Base-by-base conservation (phyloP, 768 basidiomycete genomes). In the Cystofilobasidium ferigula region DNA sequence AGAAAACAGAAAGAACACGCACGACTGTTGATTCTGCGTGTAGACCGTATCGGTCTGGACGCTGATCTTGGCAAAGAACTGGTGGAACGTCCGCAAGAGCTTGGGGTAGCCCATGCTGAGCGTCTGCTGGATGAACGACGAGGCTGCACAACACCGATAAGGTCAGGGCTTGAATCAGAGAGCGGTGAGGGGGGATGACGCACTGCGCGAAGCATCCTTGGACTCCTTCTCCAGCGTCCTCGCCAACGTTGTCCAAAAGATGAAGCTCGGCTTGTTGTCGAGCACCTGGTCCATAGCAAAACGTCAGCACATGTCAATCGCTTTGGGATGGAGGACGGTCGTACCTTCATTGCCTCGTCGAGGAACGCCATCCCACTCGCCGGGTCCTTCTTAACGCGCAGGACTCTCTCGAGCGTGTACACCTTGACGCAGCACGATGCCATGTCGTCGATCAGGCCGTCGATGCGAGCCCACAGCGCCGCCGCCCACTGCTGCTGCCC, bases 21-120 rank as follows among this genome's bases (percentile, higher is more conserved):
- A 88, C 90, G 89, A 91, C 77, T 99, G 95, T 58, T 87, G 82
- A 0, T 83, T 80, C 61, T 85, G 83, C 0, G 84, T 85, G 74
- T 98, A 98, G 8, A 88, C 79, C 0, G 95, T 98, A 72, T 98
- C 94, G 1, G 95, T 95, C 73, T 97, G 89, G 14, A 94, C 87
- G 2, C 90, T 85, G 61, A 98, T 90, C 74, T 92, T 92, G 35
- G 87, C 84, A 74, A 99, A 99, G 78, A 99, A 95, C 45, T 92
- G 91, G 63, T 99, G 95, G 77, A 99, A 93, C 2, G 97, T 81
- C 13, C 95, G 83, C 12, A 99, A 75, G 3, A 99, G 79, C 57
- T 83, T 83, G 3, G 93, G 90, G 76, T 98, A 98, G 22, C 88
- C 87, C 2, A 84, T 79, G 70, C 86, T 85, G 45, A 99, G 78